phyloP scores from a whole-genome alignment of 306 rosid species.

The Adenanthera pavonina region DNA sequence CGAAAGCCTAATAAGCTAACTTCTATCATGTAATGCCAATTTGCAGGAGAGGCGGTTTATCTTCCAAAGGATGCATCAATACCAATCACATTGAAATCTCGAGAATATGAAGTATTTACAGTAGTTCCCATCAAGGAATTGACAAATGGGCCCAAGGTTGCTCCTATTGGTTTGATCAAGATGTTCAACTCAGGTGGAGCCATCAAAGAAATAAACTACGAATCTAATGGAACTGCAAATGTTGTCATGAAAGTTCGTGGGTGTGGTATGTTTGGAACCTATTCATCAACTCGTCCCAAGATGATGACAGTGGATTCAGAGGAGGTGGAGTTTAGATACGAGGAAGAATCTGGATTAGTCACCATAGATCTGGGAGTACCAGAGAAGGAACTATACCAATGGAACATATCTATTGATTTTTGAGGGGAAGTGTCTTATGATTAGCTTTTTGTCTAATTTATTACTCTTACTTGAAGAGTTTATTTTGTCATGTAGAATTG shows the following conservation, averaged over 20 bases:
- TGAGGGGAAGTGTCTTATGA: constrained; percentile 23
- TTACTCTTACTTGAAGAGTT: background rate
- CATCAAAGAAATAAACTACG: constrained; percentile 53
- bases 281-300: constrained; percentile 68
- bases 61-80: constrained; percentile 70
- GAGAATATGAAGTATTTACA: constrained; percentile 78
- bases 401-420: constrained; percentile 59
- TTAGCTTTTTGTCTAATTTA: constrained; percentile 3
- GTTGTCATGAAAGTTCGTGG: constrained; percentile 64
- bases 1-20: background rate
- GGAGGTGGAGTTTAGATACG: constrained; percentile 60
- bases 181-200: constrained; percentile 99
- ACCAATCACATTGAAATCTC: constrained; percentile 63
- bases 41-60: constrained; percentile 67
- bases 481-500: background rate
- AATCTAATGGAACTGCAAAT: constrained; percentile 41
- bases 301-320: constrained; percentile 55
- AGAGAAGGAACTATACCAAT: constrained; percentile 65
- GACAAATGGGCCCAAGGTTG: constrained; percentile 53
- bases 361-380: constrained; percentile 59
- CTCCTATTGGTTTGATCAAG: constrained; percentile 77
- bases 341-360: constrained; percentile 64
- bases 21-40: background rate
- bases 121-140: constrained; percentile 67
- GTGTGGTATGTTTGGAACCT: constrained; percentile 71